Evolutionary conservation across 2,329 filamentous ascomycete species (phyloP).

Genomic region (Balansia obtecta): DNA sequence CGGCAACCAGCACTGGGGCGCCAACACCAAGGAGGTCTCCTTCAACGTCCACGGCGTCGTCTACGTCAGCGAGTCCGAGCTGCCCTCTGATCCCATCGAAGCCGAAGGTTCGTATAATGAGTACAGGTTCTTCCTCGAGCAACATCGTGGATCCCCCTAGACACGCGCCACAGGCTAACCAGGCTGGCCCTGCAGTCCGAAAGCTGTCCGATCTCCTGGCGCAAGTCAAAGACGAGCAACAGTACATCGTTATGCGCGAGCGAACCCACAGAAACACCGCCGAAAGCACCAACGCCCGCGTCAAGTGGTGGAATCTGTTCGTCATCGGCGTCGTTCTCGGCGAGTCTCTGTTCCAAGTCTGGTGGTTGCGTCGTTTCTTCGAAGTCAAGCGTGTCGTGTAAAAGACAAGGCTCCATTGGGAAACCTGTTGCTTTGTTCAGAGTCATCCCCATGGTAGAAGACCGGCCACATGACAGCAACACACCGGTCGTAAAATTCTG

Average conservation of each 20-base stretch:
- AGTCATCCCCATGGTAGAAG: too few species aligned
- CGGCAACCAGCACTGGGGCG: slow-evolving; percentile 96
- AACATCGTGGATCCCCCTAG: too few species aligned
- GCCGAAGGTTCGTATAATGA: slow-evolving; percentile 54
- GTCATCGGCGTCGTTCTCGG: slow-evolving; percentile 80
- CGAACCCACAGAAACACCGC: slow-evolving; percentile 95
- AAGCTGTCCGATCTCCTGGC: slow-evolving; percentile 72
- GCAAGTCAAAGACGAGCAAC: slow-evolving; percentile 95
- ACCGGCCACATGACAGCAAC: too few species aligned
- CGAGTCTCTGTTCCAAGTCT: slow-evolving; percentile 95
- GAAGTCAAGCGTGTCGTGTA: slow-evolving; percentile 65
- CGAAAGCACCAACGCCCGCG: slow-evolving; percentile 91
- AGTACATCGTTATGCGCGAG: slow-evolving; percentile 91
- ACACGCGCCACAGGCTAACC: slow-evolving; percentile 5
- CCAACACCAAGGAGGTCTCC: slow-evolving; percentile 91
- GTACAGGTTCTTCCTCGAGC: too few species aligned
- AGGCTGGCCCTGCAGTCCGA: slow-evolving; percentile 44
- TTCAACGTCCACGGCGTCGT: slow-evolving; percentile 99
- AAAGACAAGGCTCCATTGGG: slow-evolving; percentile 10
- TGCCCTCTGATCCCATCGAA: slow-evolving; percentile 78
- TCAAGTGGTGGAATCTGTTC: slow-evolving; percentile 99
- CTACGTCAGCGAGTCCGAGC: slow-evolving; percentile 83
- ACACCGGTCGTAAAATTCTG: too few species aligned
- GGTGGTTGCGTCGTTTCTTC: slow-evolving; percentile 98
- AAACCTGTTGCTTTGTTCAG: too few species aligned